Conservation (phyloP, 805 yeast genomes). For the Metschnikowia shivogae region DNA sequence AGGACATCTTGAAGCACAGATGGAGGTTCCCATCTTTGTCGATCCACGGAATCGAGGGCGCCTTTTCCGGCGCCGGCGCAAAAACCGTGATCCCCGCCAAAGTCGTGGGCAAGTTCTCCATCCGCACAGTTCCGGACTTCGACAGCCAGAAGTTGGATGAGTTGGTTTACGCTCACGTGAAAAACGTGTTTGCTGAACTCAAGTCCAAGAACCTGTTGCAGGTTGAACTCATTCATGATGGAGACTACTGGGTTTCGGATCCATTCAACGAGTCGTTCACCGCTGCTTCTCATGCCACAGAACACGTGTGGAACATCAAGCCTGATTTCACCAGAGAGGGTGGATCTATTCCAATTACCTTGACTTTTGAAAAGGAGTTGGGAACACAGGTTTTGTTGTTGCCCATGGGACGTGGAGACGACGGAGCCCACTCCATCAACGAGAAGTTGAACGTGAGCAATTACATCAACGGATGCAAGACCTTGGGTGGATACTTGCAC, state of each 20-base stretch:
- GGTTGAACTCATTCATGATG: slow-evolving; percentile 85
- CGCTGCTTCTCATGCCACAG: slow-evolving; percentile 93
- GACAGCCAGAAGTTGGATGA: slow-evolving; percentile 74
- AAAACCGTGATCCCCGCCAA: slow-evolving; percentile 97
- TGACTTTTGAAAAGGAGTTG: slow-evolving; percentile 85
- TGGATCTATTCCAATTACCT: slow-evolving; percentile 96
- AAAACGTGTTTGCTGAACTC: slow-evolving; percentile 60
- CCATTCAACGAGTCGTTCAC: slow-evolving; percentile 90
- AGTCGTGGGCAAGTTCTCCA: slow-evolving; percentile 91
- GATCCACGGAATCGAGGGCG: slow-evolving; percentile 96
- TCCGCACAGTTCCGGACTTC: slow-evolving; percentile 96
- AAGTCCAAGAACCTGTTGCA: slow-evolving; percentile 71
- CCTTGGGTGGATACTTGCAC: slow-evolving; percentile 90
- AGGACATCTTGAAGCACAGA: slow-evolving; percentile 91
- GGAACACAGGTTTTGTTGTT: slow-evolving; percentile 81
- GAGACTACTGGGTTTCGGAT: slow-evolving; percentile 93
- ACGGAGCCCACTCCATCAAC: slow-evolving; percentile 97
- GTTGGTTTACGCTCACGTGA: slow-evolving; percentile 67
- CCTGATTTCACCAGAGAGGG: slow-evolving; percentile 99
- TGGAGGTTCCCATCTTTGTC: slow-evolving; percentile 98
- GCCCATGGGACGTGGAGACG: slow-evolving; percentile 99
- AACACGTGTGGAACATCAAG: slow-evolving; percentile 88
- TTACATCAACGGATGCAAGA: slow-evolving; percentile 90
- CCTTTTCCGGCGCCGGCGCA: slow-evolving; percentile 91
- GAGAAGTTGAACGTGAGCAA: slow-evolving; percentile 88